A percentile compares a stretch with the other conserved stretches of the same genome.
Conservation (phyloP, 345 rosid species). For the Dipteronia dyeriana region DNA sequence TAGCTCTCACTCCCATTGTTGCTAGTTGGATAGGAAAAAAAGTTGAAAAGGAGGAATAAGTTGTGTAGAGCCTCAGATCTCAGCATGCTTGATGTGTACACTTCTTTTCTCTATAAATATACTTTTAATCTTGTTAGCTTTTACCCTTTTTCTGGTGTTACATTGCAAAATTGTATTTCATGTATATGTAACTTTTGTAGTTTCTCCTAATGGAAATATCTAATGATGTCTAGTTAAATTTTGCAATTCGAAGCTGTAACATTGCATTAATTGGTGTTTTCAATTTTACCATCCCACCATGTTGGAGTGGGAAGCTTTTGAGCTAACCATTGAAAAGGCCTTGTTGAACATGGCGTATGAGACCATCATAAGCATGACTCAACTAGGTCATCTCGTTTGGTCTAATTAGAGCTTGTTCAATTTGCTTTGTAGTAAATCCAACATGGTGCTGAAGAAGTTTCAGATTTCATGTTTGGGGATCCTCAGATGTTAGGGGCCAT, state of each 20-base stretch:
- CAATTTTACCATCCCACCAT: too few relatives aligned
- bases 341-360: too few relatives aligned
- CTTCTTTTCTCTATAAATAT: neutral
- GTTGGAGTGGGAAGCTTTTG: too few relatives aligned
- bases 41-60: constrained; percentile 51
- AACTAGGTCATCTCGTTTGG: neutral
- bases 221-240: neutral
- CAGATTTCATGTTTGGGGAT: neutral
- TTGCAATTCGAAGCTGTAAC: neutral
- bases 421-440: neutral
- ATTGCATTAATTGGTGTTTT: too few relatives aligned
- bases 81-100: neutral
- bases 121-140: neutral
- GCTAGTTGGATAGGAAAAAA: constrained; percentile 91
- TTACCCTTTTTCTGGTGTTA: neutral
- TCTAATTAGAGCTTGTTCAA: neutral
- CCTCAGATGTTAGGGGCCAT: neutral
- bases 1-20: constrained; percentile 88
- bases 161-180: neutral
- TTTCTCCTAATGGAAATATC: neutral
- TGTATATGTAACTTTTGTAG: neutral
- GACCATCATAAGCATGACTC: neutral
- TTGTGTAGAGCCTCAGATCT: neutral
- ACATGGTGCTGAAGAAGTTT: neutral
- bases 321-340: neutral